These are phyloP conservation scores for Rhododendron molle DNA, from an alignment of 148 eudicot genomes.

Conservation along the genomic window DNA sequence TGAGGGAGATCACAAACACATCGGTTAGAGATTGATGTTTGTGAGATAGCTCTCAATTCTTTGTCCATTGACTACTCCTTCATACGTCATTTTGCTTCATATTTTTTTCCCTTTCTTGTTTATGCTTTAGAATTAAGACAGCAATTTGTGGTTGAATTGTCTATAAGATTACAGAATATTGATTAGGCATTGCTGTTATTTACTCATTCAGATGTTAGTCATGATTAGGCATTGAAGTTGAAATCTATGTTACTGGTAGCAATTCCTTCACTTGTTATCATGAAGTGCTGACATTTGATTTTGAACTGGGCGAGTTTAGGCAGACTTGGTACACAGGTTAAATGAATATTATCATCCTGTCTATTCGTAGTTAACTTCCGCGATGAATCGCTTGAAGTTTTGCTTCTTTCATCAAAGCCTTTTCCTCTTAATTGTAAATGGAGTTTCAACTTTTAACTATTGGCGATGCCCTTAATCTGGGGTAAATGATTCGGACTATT, in stretches of 20 bases:
- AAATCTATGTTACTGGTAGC: background rate
- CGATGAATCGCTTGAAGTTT: background rate
- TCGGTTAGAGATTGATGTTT: conserved; percentile 20
- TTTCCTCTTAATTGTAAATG: background rate
- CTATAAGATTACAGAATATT: background rate
- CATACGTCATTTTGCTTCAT: background rate
- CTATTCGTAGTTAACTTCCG: background rate
- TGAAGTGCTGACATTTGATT: background rate
- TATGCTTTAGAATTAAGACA: conserved; percentile 2
- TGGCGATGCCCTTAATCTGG: too few species aligned
- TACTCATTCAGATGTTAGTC: background rate
- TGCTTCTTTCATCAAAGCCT: background rate
- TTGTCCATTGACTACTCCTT: background rate
- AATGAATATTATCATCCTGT: background rate
- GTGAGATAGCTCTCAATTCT: conserved; percentile 20
- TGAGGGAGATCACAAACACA: conserved; percentile 27
- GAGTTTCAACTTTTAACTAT: background rate
- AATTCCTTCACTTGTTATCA: background rate
- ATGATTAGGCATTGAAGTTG: conserved; percentile 1
- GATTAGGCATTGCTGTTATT: background rate
- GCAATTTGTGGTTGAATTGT: background rate
- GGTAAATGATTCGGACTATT: too few species aligned
- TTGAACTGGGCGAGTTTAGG: background rate
- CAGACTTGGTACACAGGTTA: background rate
- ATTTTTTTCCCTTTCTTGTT: background rate